Evolutionary conservation across 768 basidiomycete genomes (phyloP).

Genomic region (Kwoniella shandongensis): DNA sequence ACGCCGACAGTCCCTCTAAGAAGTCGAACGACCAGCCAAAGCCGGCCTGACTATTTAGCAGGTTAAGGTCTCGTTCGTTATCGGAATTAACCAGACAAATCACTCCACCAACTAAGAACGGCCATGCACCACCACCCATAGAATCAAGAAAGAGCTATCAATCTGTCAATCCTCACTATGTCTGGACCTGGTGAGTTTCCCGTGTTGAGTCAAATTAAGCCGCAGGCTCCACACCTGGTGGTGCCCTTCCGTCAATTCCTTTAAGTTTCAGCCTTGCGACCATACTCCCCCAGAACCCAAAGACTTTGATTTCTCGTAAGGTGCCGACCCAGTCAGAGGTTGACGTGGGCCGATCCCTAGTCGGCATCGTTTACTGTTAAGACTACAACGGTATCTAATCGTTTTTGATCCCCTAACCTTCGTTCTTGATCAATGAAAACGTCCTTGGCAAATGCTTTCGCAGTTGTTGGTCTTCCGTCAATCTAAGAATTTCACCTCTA

Average conservation of each 20-base stretch:
- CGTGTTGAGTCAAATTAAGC: conserved; percentile 83
- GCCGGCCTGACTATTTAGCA: conserved; percentile 84
- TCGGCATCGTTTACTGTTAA: conserved; percentile 81
- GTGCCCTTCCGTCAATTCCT: conserved; percentile 82
- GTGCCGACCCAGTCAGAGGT: conserved; percentile 72
- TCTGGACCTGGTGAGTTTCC: conserved; percentile 77
- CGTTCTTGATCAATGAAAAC: conserved; percentile 83
- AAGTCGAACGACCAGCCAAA: conserved; percentile 71
- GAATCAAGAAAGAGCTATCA: conserved; percentile 82
- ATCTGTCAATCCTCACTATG: conserved; percentile 75
- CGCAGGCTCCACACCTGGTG: conserved; percentile 76
- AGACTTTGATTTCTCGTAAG: conserved; percentile 86
- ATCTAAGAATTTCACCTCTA: conserved; percentile 86
- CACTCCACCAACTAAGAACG: conserved; percentile 85
- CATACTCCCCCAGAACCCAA: conserved; percentile 79
- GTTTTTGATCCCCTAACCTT: conserved; percentile 82
- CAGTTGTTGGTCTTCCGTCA: conserved; percentile 75
- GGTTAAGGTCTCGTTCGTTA: conserved; percentile 91
- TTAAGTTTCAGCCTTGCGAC: conserved; percentile 76
- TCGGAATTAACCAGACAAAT: conserved; percentile 97
- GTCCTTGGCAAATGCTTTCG: conserved; percentile 83
- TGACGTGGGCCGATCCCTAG: conserved; percentile 72
- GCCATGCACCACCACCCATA: conserved; percentile 86
- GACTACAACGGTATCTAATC: conserved; percentile 81
- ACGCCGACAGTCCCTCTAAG: conserved; percentile 82